Percentiles rank a stretch among this genome's conserved stretches.
These are phyloP conservation scores for Coprinellus micaceus DNA, from an alignment of 768 basidiomycete species.

Conservation along the genomic window DNA sequence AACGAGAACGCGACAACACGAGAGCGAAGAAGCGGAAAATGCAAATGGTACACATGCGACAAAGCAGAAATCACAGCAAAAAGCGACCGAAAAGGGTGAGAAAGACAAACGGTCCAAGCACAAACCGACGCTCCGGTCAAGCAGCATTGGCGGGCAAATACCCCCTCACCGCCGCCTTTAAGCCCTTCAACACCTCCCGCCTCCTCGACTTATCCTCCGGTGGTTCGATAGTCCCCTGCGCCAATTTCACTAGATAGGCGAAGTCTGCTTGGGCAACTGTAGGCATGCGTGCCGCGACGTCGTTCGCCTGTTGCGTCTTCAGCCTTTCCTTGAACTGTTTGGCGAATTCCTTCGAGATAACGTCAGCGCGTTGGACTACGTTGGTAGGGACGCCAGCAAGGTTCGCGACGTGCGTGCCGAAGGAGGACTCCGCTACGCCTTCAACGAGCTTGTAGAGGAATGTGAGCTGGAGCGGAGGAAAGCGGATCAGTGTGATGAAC, in stretches of 20 bases:
- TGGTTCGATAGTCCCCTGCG: slow-evolving; percentile 47
- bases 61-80: too few relatives aligned
- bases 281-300: slow-evolving; percentile 59
- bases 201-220: slow-evolving; percentile 52
- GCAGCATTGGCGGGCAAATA: neutral
- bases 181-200: slow-evolving; percentile 47
- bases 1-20: too few relatives aligned
- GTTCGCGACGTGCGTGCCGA: slow-evolving; percentile 92
- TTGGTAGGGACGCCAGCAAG: slow-evolving; percentile 85
- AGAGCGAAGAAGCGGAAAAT: too few relatives aligned
- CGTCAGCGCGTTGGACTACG: slow-evolving; percentile 86
- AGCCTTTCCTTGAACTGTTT: slow-evolving; percentile 81
- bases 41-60: too few relatives aligned
- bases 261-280: slow-evolving; percentile 89
- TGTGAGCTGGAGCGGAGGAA: slow-evolving; percentile 53
- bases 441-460: slow-evolving; percentile 94
- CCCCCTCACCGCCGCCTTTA: slow-evolving; percentile 38
- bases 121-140: neutral
- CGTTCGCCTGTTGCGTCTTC: slow-evolving; percentile 55
- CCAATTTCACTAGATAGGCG: slow-evolving; percentile 67
- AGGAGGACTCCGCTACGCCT: slow-evolving; percentile 83
- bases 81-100: too few relatives aligned
- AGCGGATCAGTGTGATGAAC: slow-evolving; percentile 2
- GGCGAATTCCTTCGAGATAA: slow-evolving; percentile 83
- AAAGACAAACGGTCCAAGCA: too few relatives aligned